Evolutionary conservation across 805 yeast genomes (phyloP).

Genomic region (Tetrapisispora namnaoensis): DNA sequence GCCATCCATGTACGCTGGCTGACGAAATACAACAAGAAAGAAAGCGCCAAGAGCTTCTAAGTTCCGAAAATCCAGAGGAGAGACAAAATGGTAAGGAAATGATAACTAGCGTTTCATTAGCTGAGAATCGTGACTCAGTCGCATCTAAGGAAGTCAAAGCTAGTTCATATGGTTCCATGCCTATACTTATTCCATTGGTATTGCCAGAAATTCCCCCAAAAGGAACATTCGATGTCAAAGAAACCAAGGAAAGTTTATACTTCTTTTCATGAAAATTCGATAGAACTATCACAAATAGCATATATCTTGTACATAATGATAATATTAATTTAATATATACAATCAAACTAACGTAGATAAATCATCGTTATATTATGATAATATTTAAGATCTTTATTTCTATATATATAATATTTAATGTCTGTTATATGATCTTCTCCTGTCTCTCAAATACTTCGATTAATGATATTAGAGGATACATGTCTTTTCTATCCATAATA

Average conservation of each 20-base stretch:
- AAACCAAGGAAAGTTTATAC: slow-evolving; percentile 63
- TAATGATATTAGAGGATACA: slow-evolving; percentile 67
- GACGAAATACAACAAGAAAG: slow-evolving; percentile 72
- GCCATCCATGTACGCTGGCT: slow-evolving; percentile 47
- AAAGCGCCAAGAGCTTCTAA: slow-evolving; percentile 45
- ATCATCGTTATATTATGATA: background rate
- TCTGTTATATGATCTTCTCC: slow-evolving; percentile 54
- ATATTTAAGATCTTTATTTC: background rate
- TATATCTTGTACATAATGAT: background rate
- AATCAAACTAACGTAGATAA: no score
- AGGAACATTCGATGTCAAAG: slow-evolving; percentile 75
- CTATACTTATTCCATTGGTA: slow-evolving; percentile 53
- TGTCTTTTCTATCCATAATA: slow-evolving; percentile 66
- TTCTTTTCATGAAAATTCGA: slow-evolving; percentile 43
- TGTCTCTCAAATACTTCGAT: slow-evolving; percentile 75
- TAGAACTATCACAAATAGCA: background rate
- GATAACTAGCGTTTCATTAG: slow-evolving; percentile 62
- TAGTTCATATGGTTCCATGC: slow-evolving; percentile 25
- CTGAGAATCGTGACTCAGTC: slow-evolving; percentile 26
- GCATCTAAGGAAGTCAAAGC: slow-evolving; percentile 13
- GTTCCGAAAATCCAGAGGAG: slow-evolving; percentile 41
- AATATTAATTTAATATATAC: no score
- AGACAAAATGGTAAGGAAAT: slow-evolving; percentile 42
- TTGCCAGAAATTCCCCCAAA: slow-evolving; percentile 67
- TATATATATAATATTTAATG: background rate